phyloP scores from a whole-genome alignment of 164 flowering plant genomes.

The Chimonanthus salicifolius region DNA sequence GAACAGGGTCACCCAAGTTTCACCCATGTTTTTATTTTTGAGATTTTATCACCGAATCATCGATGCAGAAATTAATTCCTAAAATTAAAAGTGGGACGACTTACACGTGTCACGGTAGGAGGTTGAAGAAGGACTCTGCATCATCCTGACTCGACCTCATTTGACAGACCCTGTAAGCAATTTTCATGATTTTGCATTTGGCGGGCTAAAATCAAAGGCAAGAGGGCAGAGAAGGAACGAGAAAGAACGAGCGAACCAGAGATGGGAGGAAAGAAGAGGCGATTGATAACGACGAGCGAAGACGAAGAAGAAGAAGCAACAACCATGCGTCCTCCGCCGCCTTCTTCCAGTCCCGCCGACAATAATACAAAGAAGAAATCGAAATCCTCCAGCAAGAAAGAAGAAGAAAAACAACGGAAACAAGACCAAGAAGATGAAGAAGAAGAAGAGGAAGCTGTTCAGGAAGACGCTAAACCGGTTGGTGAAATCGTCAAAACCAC shows the following conservation, averaged over 20 bases:
- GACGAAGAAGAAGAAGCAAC: slow-evolving; percentile 48
- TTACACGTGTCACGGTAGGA: too few relatives aligned
- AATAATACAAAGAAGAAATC: slow-evolving; percentile 2
- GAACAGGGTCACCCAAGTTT: too few relatives aligned
- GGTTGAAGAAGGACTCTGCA: neutral
- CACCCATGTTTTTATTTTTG: too few relatives aligned
- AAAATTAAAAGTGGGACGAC: neutral
- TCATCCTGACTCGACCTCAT: neutral
- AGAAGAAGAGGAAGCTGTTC: slow-evolving; percentile 27
- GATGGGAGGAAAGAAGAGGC: slow-evolving; percentile 39
- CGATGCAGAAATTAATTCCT: neutral
- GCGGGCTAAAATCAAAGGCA: neutral
- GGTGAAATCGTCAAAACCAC: slow-evolving; percentile 54
- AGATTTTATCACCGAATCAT: too few relatives aligned
- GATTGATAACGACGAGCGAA: slow-evolving; percentile 53
- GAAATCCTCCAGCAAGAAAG: neutral
- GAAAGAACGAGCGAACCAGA: neutral
- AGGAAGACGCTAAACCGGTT: slow-evolving; percentile 59
- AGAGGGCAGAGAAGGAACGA: neutral
- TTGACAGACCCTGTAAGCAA: neutral
- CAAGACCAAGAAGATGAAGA: slow-evolving; percentile 7
- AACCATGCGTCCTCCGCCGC: slow-evolving; percentile 7
- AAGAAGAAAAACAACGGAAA: neutral
- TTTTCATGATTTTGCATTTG: neutral
- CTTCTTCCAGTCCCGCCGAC: neutral